These are phyloP conservation scores for Phaeophleospora eucalypticola DNA, from an alignment of 2,329 filamentous ascomycete genomes.

Conservation along the genomic window DNA sequence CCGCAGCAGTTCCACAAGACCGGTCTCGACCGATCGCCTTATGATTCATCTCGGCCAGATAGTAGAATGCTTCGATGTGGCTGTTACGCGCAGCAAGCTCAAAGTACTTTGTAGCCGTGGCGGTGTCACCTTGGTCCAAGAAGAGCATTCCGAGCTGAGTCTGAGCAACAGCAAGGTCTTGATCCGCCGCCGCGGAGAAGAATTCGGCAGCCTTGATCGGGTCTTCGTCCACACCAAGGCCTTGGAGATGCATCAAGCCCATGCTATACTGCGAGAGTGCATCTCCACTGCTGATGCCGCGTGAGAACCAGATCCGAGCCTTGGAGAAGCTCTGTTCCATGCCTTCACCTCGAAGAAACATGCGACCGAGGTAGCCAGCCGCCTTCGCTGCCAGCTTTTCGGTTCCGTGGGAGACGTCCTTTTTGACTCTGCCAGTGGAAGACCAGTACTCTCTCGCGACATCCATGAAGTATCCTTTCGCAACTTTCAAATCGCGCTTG, in stretches of 20 bases:
- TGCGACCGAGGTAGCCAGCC: conserved; percentile 80
- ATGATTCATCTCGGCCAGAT: conserved; percentile 81
- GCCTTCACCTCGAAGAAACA: conserved; percentile 85
- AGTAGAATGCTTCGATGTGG: conserved; percentile 86
- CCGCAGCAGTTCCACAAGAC: conserved; percentile 70
- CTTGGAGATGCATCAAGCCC: conserved; percentile 77
- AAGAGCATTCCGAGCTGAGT: conserved; percentile 80
- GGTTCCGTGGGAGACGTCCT: conserved; percentile 64
- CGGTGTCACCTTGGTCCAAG: conserved; percentile 81
- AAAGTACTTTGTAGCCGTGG: conserved; percentile 77
- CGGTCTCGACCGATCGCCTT: conserved; percentile 76
- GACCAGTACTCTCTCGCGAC: conserved; percentile 80
- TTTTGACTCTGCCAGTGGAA: conserved; percentile 64
- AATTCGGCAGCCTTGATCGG: conserved; percentile 67
- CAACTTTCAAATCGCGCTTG: conserved; percentile 66
- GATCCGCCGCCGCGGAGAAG: conserved; percentile 74
- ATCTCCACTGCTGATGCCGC: conserved; percentile 71
- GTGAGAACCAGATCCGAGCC: conserved; percentile 77
- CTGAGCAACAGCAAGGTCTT: conserved; percentile 75
- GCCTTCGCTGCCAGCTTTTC: conserved; percentile 79
- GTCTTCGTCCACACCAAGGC: conserved; percentile 68
- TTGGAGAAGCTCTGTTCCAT: conserved; percentile 72
- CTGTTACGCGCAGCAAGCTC: conserved; percentile 78
- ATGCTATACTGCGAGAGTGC: conserved; percentile 79
- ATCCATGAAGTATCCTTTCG: conserved; percentile 75